Evolutionary conservation across 2,329 filamentous ascomycete species (phyloP).

Genomic region (Alternaria ethzedia): DNA sequence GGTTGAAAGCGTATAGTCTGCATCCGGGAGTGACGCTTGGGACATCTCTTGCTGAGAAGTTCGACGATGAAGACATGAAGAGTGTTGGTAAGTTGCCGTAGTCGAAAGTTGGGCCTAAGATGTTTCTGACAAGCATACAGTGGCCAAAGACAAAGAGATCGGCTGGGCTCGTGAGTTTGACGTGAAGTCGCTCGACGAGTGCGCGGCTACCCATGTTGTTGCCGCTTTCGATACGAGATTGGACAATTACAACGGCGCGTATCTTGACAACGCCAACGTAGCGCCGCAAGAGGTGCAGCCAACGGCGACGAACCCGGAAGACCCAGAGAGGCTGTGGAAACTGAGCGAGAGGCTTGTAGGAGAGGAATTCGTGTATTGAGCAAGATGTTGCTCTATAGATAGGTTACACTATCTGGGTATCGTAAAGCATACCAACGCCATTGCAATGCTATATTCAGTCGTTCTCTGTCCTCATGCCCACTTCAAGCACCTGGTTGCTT

Average conservation of each 20-base stretch:
- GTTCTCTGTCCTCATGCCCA: constrained; percentile 33
- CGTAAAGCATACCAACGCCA: constrained; percentile 6
- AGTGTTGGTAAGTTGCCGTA: constrained; percentile 16
- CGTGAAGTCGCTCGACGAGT: constrained; percentile 36
- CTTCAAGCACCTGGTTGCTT: constrained; percentile 66
- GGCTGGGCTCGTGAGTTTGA: constrained; percentile 29
- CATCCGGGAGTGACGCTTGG: constrained; percentile 38
- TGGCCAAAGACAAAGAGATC: constrained; percentile 23
- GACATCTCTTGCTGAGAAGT: constrained; percentile 28
- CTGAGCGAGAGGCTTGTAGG: constrained; percentile 42
- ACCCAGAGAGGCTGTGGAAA: constrained; percentile 41
- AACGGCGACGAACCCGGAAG: constrained; percentile 26
- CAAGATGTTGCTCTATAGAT: not conserved
- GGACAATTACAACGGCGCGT: constrained; percentile 33
- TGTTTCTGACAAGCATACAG: constrained; percentile 6
- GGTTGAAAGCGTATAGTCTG: constrained; percentile 35
- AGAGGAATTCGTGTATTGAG: constrained; percentile 34
- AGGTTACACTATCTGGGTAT: constrained; percentile 16
- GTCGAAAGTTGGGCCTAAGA: too few species aligned
- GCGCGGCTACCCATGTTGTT: constrained; percentile 39
- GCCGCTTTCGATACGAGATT: constrained; percentile 40
- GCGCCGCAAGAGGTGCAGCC: constrained; percentile 16
- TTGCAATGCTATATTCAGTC: not conserved
- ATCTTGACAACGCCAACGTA: constrained; percentile 34
- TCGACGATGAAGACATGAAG: constrained; percentile 30